Conservation (phyloP, 1,284 basidiomycete species). For the Cutaneotrichosporon spelunceum region DNA sequence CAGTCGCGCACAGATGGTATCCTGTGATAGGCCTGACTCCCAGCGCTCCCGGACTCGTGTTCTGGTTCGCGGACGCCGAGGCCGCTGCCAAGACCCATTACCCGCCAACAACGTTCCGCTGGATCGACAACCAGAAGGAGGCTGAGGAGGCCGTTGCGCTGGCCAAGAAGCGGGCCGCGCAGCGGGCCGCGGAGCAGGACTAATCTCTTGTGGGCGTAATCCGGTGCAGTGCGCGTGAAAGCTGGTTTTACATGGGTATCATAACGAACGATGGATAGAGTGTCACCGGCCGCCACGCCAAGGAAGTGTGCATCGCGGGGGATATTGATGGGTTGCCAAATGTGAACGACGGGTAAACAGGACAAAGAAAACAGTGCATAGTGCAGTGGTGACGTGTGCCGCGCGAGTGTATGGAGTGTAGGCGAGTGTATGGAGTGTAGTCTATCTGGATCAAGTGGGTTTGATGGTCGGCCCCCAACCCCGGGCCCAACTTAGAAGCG, state of each 20-base stretch:
- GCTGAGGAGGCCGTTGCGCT: constrained; percentile 49
- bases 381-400: neutral
- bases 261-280: neutral
- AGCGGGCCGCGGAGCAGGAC: constrained; percentile 25
- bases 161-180: constrained; percentile 36
- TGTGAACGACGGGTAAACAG: too few relatives aligned
- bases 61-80: constrained; percentile 84
- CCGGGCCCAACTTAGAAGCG: constrained; percentile 35
- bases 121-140: constrained; percentile 52
- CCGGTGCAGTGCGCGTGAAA: neutral
- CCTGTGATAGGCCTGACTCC: neutral
- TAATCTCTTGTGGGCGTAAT: neutral
- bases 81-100: constrained; percentile 58
- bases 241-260: neutral
- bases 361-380: neutral
- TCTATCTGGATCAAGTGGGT: neutral
- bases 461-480: neutral
- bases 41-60: constrained; percentile 73
- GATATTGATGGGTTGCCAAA: too few relatives aligned
- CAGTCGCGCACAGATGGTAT: neutral
- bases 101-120: constrained; percentile 49
- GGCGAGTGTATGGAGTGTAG: neutral
- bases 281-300: neutral
- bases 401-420: neutral
- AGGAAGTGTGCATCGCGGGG: constrained; percentile 3